Conservation (phyloP, 192 early-diverging fungal species). For the Rhizophagus sp. region DNA sequence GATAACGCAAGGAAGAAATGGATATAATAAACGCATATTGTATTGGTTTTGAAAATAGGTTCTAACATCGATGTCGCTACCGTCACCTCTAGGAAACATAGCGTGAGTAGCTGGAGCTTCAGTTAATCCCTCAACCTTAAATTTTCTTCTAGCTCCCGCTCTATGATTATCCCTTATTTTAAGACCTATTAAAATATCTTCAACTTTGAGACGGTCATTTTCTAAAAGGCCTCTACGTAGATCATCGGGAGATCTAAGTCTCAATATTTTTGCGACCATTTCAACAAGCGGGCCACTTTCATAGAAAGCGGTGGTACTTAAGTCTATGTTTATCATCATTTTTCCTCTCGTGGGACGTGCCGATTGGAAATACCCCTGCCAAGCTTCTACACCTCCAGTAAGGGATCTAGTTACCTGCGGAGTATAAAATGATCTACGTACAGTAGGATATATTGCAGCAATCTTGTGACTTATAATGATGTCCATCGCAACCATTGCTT, state of each 20-base stretch:
- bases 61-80: slow-evolving; percentile 62
- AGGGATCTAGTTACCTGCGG: slow-evolving; percentile 49
- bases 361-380: slow-evolving; percentile 93
- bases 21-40: slow-evolving; percentile 24
- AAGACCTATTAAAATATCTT: slow-evolving; percentile 52
- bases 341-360: slow-evolving; percentile 55
- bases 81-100: slow-evolving; percentile 58
- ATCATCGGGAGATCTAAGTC: slow-evolving; percentile 54
- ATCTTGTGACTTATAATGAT: slow-evolving; percentile 78
- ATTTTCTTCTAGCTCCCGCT: slow-evolving; percentile 64
- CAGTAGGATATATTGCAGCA: slow-evolving; percentile 68
- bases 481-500: slow-evolving; percentile 72
- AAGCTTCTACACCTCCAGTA: slow-evolving; percentile 78
- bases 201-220: slow-evolving; percentile 43
- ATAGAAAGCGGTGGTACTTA: slow-evolving; percentile 67
- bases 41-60: slow-evolving; percentile 67
- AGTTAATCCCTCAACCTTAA: slow-evolving; percentile 71
- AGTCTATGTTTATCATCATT: slow-evolving; percentile 74
- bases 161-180: slow-evolving; percentile 60
- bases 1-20: slow-evolving; percentile 80
- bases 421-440: slow-evolving; percentile 90
- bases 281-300: slow-evolving; percentile 55
- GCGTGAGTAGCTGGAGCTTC: slow-evolving; percentile 66
- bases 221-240: slow-evolving; percentile 46
- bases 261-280: no score